Base-by-base conservation (phyloP, 2,329 filamentous ascomycete species). In the Fusarium clavum region DNA sequence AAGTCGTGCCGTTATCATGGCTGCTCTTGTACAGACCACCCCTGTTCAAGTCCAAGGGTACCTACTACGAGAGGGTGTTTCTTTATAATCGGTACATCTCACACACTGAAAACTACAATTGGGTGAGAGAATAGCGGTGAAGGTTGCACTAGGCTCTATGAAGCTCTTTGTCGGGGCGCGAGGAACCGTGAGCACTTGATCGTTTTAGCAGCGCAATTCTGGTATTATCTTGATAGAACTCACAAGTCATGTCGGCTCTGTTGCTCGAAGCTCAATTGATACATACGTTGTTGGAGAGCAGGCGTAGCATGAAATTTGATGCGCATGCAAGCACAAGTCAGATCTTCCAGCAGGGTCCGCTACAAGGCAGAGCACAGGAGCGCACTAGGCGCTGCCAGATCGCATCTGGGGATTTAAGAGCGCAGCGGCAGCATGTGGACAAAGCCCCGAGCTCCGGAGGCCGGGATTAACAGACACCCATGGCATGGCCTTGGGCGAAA, bases 331-430 rank as follows among this genome's bases (percentile, higher is more conserved):
- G 73, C 70, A 75, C 60, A 70, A 61, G 61, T 71, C 60, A 74
- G 71, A 75, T 75, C 73, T 75, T 49, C 55, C 74, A 73, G 64
- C 71, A 70, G 65, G 53, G 55, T 65, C 54, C 40, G 65, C 46
- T 53, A 66, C 63, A 73, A 62, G 72, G 67, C 65, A 74, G 47
- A 74, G 70, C 54, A 74, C 68, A 75, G 70, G 73, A 73, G 72
- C 61, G 73, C 73, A 75, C 73, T 75, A 75, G 73, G 63, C 66
- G 70, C 72, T 75, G 73, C 73, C 72, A 75, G 73, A 75, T 75
- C 73, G 68, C 72, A 75, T 75, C 73, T 66, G 65, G 70, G 68
- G 71, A 70, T 61, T 52, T 65, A 59, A 67, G 65, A 71, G 62
- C 63, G 66, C 70, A 73, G 70, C 73, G 71, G 73, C 70, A 75